phyloP scores from a whole-genome alignment of 176 grass and related monocot genomes.

The Musa troglodytarum region DNA sequence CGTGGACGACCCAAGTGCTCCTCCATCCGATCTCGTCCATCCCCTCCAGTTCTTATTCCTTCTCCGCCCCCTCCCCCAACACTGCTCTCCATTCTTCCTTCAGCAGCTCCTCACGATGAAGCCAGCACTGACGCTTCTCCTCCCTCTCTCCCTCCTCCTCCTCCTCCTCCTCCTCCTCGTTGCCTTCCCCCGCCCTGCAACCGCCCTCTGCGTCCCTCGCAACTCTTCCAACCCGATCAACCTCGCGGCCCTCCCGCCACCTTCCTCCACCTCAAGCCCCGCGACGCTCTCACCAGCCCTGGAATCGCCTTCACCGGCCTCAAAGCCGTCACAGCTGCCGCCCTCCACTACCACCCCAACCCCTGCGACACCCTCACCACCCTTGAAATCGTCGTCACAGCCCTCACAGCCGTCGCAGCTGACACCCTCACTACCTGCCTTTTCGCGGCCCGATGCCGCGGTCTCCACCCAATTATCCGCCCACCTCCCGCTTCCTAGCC shows the following conservation, averaged over 20 bases:
- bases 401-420: not conserved
- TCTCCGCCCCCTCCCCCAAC: not conserved
- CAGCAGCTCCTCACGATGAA: conserved; percentile 9
- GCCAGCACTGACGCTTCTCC: conserved; percentile 2
- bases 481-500: not conserved
- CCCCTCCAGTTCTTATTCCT: not conserved
- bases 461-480: not conserved
- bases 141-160: conserved; percentile 13
- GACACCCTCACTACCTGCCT: not conserved
- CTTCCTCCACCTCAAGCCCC: not conserved
- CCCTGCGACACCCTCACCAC: not conserved
- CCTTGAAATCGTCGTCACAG: not conserved
- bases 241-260: not conserved
- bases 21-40: conserved; percentile 20
- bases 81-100: not conserved
- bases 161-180: not conserved
- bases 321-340: not conserved
- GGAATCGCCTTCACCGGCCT: not conserved
- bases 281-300: not conserved
- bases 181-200: not conserved
- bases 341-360: too few relatives aligned
- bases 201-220: conserved; percentile 27
- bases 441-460: not conserved
- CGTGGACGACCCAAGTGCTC: not conserved
- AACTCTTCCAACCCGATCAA: not conserved